phyloP scores from a whole-genome alignment of 257 asterid genomes.

The Eustoma russellianum region DNA sequence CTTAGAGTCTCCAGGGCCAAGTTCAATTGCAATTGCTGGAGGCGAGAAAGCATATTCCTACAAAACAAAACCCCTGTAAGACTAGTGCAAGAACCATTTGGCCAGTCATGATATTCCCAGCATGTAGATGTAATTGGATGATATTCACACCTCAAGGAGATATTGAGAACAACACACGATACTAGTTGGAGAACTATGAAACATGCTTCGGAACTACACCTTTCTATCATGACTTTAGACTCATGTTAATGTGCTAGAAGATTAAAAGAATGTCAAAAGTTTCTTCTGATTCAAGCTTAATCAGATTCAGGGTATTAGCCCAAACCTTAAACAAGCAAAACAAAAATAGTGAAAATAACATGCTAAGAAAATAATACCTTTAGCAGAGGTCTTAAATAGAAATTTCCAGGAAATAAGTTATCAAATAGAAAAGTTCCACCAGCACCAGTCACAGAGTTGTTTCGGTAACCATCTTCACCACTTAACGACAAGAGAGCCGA shows the following conservation, averaged over 20 bases:
- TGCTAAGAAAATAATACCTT: conserved; percentile 42
- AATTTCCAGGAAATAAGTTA: conserved; percentile 87
- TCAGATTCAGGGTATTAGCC: too few species aligned
- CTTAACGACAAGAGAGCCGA: conserved; percentile 87
- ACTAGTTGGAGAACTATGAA: too few species aligned
- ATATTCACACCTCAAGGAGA: not conserved
- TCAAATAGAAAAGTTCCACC: conserved; percentile 71
- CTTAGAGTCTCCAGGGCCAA: conserved; percentile 88
- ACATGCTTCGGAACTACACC: too few species aligned
- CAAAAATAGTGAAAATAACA: too few species aligned
- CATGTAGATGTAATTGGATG: not conserved
- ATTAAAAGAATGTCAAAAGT: too few species aligned
- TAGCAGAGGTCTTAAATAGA: conserved; percentile 87
- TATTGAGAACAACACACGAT: too few species aligned
- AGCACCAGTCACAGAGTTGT: conserved; percentile 75
- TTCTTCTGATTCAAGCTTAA: too few species aligned
- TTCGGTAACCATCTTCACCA: conserved; percentile 97
- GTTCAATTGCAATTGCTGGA: conserved; percentile 78
- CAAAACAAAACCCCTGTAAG: conserved; percentile 16
- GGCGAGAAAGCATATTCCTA: conserved; percentile 97
- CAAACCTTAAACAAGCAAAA: too few species aligned
- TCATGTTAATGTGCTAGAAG: too few species aligned
- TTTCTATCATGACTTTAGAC: too few species aligned
- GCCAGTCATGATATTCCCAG: too few species aligned
- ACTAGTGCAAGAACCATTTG: not conserved